These are phyloP conservation scores for Venturia oleaginea DNA, from an alignment of 2,329 filamentous ascomycete species.

Conservation along the genomic window DNA sequence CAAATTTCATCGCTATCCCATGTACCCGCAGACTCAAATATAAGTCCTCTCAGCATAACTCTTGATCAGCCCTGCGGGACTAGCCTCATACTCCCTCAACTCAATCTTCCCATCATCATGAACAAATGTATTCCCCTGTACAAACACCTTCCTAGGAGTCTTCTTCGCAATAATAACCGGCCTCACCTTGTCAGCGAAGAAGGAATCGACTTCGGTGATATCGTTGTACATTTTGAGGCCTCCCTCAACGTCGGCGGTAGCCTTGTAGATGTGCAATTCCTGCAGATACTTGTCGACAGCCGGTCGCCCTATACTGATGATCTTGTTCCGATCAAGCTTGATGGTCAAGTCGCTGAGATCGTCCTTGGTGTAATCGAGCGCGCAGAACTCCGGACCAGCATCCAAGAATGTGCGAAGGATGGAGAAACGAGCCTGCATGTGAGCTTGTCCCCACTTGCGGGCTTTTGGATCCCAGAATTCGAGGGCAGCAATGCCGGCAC, in stretches of 20 bases:
- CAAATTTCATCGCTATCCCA: background rate
- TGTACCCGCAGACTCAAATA: slow-evolving; percentile 11
- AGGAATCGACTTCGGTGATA: slow-evolving; percentile 77
- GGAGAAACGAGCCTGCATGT: slow-evolving; percentile 84
- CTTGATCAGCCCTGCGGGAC: slow-evolving; percentile 69
- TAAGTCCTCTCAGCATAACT: slow-evolving; percentile 42
- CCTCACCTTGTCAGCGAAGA: slow-evolving; percentile 73
- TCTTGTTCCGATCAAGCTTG: slow-evolving; percentile 75
- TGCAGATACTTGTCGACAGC: slow-evolving; percentile 82
- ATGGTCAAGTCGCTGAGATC: slow-evolving; percentile 76
- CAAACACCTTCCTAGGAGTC: slow-evolving; percentile 82
- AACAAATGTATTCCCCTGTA: slow-evolving; percentile 81
- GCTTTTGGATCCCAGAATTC: slow-evolving; percentile 93
- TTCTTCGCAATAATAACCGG: slow-evolving; percentile 67
- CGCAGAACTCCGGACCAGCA: slow-evolving; percentile 79
- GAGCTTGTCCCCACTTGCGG: slow-evolving; percentile 84
- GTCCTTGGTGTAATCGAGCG: slow-evolving; percentile 63
- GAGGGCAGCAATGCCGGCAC: slow-evolving; percentile 77
- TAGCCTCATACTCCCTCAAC: slow-evolving; percentile 80
- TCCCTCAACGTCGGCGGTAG: slow-evolving; percentile 70
- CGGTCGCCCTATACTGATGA: slow-evolving; percentile 69
- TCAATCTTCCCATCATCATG: slow-evolving; percentile 53
- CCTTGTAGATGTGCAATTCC: slow-evolving; percentile 88
- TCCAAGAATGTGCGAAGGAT: slow-evolving; percentile 79
- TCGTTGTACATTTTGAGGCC: slow-evolving; percentile 74